A percentile compares a stretch with the other conserved stretches of the same genome.
Conservation (phyloP, 345 rosid genomes). For the Litchi chinensis region DNA sequence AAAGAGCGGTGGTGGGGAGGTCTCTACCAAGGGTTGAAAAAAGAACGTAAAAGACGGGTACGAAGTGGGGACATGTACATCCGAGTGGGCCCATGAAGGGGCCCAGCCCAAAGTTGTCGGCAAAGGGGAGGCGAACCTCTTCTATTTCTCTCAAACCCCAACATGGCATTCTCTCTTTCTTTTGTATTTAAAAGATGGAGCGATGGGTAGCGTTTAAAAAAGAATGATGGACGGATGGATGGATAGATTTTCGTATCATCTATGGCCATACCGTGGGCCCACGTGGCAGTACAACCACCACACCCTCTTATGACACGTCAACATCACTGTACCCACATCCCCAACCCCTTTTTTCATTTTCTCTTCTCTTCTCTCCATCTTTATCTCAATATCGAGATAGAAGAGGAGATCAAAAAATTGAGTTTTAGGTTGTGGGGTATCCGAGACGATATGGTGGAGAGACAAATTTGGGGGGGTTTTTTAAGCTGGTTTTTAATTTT, state of each 20-base stretch:
- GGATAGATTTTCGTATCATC: background rate
- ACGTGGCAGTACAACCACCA: slow-evolving; percentile 22
- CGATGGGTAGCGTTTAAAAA: background rate
- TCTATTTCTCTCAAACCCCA: slow-evolving; percentile 19
- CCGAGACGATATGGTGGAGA: slow-evolving; percentile 20
- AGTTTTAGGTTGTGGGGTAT: background rate
- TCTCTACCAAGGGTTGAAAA: slow-evolving; percentile 17
- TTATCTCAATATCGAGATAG: no score
- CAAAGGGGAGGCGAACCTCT: slow-evolving; percentile 44
- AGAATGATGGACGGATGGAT: background rate
- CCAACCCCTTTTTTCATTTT: background rate
- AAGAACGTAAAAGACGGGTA: background rate
- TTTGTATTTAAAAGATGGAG: background rate
- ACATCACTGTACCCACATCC: slow-evolving; percentile 25
- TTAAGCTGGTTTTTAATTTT: background rate
- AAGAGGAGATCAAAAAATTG: no score
- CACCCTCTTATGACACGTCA: slow-evolving; percentile 37
- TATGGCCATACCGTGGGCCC: slow-evolving; percentile 23
- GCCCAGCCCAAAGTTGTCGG: slow-evolving; percentile 45
- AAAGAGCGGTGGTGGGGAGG: background rate
- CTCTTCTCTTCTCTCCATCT: background rate
- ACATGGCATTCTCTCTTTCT: background rate
- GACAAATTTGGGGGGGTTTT: background rate
- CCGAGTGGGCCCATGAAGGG: slow-evolving; percentile 19
- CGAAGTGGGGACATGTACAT: slow-evolving; percentile 4